phyloP scores from a whole-genome alignment of 805 yeast species.

The Candida hungchunana region DNA sequence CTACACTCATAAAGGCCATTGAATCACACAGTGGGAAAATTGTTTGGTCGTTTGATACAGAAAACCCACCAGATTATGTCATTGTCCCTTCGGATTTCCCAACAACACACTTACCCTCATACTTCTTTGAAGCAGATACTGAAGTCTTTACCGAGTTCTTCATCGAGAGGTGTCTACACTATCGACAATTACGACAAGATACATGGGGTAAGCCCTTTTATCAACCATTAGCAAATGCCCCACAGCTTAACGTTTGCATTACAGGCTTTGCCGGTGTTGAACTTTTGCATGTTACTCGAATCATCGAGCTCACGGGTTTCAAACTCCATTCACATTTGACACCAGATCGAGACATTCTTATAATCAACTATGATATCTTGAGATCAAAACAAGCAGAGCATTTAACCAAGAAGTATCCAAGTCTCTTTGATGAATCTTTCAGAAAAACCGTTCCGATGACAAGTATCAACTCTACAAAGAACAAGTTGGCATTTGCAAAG shows the following conservation, averaged over 20 bases:
- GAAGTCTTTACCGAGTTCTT: slow-evolving; percentile 72
- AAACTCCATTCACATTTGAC: slow-evolving; percentile 45
- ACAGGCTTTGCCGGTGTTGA: slow-evolving; percentile 81
- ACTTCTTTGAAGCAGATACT: slow-evolving; percentile 14
- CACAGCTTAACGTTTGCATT: slow-evolving; percentile 33
- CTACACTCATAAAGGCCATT: slow-evolving; percentile 39
- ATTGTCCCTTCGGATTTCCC: slow-evolving; percentile 23
- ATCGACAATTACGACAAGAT: slow-evolving; percentile 45
- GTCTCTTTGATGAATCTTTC: slow-evolving; percentile 18
- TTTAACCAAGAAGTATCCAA: slow-evolving; percentile 29
- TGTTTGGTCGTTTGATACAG: slow-evolving; percentile 2
- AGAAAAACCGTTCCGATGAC: slow-evolving; percentile 24
- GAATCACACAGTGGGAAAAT: slow-evolving; percentile 41
- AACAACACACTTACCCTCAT: slow-evolving; percentile 12
- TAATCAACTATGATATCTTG: slow-evolving; percentile 47
- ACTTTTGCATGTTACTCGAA: slow-evolving; percentile 60
- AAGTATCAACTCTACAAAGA: slow-evolving; percentile 42
- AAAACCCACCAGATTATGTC: slow-evolving; percentile 9
- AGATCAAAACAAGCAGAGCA: slow-evolving; percentile 40
- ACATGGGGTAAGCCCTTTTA: slow-evolving; percentile 57
- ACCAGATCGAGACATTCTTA: slow-evolving; percentile 48
- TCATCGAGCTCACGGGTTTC: slow-evolving; percentile 51
- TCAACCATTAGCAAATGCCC: slow-evolving; percentile 18
- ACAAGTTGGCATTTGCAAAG: slow-evolving; percentile 55
- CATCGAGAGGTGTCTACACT: slow-evolving; percentile 67